Conservation (phyloP, 2,329 filamentous ascomycete genomes). For the Peltaster fructicola region DNA sequence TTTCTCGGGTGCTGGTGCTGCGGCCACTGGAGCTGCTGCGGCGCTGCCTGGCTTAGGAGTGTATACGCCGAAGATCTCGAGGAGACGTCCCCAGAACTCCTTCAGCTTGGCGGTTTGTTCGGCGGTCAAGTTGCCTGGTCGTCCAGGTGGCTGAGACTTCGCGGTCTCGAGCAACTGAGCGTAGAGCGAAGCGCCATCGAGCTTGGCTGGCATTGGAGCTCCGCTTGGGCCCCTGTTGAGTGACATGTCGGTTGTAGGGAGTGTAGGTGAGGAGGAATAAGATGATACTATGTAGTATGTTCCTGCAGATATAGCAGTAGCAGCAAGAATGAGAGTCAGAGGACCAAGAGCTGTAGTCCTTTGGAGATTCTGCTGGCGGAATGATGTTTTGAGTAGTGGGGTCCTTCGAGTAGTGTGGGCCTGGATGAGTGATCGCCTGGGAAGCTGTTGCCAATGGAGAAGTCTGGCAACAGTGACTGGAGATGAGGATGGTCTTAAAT, state of each 20-base stretch:
- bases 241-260: too few relatives aligned
- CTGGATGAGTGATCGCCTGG: too few relatives aligned
- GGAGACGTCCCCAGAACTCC: conserved; percentile 63
- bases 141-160: conserved; percentile 40
- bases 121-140: conserved; percentile 69
- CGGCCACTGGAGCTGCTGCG: conserved; percentile 14
- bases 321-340: conserved; percentile 1
- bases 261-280: conserved; percentile 17
- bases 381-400: too few relatives aligned
- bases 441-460: too few relatives aligned
- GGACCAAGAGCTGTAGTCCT: too few relatives aligned
- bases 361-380: too few relatives aligned
- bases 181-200: conserved; percentile 3
- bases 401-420: too few relatives aligned
- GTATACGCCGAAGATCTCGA: conserved; percentile 55
- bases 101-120: conserved; percentile 80
- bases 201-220: conserved; percentile 10
- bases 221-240: too few relatives aligned
- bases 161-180: conserved; percentile 18
- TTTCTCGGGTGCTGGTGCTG: conserved; percentile 27
- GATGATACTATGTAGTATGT: conserved; percentile 7
- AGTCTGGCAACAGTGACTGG: too few relatives aligned
- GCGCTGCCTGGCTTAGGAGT: conserved; percentile 5
- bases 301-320: neutral
- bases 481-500: too few relatives aligned